A percentile compares a stretch with the other conserved stretches of the same genome.
These are phyloP conservation scores for Flaveria bidentis DNA, from an alignment of 129 eudicot species.

Conservation along the genomic window DNA sequence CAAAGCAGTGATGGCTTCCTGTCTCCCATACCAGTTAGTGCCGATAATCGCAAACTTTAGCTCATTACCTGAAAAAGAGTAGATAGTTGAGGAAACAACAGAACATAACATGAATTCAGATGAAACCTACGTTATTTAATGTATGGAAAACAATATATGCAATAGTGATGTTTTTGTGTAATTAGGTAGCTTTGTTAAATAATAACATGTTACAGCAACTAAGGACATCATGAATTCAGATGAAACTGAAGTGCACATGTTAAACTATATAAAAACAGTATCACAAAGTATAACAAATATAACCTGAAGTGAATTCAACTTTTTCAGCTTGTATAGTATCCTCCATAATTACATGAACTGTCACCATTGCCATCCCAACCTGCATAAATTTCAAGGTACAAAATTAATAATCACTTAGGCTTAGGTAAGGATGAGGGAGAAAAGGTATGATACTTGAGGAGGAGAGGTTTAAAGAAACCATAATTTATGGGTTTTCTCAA, in stretches of 20 bases:
- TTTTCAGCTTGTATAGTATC: conserved; percentile 37
- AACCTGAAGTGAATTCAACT: conserved; percentile 50
- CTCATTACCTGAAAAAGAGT: conserved; percentile 21
- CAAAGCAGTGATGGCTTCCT: conserved; percentile 56
- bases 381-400: conserved; percentile 39
- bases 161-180: neutral
- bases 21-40: conserved; percentile 53
- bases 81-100: neutral
- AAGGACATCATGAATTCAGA: neutral
- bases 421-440: neutral
- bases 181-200: neutral
- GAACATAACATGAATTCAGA: no score
- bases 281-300: conserved; percentile 15
- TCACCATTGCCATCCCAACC: conserved; percentile 50
- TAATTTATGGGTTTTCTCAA: neutral
- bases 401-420: neutral
- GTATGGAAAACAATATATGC: neutral
- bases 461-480: neutral
- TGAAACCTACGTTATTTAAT: neutral
- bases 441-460: neutral
- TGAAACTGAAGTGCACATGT: neutral
- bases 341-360: conserved; percentile 42
- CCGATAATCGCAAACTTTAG: conserved; percentile 48
- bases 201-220: neutral
- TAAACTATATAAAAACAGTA: neutral